Evolutionary conservation across 2,329 filamentous ascomycete species (phyloP).

Genomic region (Atkinsonella texensis): DNA sequence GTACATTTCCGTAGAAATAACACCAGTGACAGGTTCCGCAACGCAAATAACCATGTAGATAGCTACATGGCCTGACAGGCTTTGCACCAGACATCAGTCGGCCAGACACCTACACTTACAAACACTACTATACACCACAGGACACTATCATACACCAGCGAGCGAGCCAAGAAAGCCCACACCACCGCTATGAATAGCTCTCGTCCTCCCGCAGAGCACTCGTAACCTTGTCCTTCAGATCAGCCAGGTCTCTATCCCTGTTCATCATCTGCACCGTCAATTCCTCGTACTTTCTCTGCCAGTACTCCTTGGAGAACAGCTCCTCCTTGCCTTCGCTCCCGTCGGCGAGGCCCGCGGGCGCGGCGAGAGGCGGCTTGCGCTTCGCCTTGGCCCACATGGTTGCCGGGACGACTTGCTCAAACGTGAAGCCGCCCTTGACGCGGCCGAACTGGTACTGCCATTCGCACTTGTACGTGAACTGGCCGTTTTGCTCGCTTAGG

Average conservation of each 20-base stretch:
- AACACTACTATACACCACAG: too few relatives aligned
- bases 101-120: too few relatives aligned
- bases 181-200: slow-evolving; percentile 3
- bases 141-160: too few relatives aligned
- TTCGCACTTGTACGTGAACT: slow-evolving; percentile 35
- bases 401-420: slow-evolving; percentile 35
- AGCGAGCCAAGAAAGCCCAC: too few relatives aligned
- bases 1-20: too few relatives aligned
- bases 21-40: too few relatives aligned
- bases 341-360: slow-evolving; percentile 9
- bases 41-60: too few relatives aligned
- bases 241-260: slow-evolving; percentile 39
- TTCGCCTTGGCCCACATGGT: slow-evolving; percentile 27
- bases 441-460: slow-evolving; percentile 46
- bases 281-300: slow-evolving; percentile 42
- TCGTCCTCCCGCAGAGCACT: slow-evolving; percentile 19
- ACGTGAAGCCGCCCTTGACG: slow-evolving; percentile 39
- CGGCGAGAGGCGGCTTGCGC: slow-evolving; percentile 9
- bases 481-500: slow-evolving; percentile 27
- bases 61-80: too few relatives aligned
- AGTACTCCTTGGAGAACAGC: slow-evolving; percentile 25
- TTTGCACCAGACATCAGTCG: too few relatives aligned
- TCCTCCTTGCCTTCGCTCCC: slow-evolving; percentile 4
- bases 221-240: slow-evolving; percentile 31
- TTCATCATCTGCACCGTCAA: slow-evolving; percentile 48